phyloP scores from a whole-genome alignment of 73 alveolate genomes.

The Paramecium caudatum region DNA sequence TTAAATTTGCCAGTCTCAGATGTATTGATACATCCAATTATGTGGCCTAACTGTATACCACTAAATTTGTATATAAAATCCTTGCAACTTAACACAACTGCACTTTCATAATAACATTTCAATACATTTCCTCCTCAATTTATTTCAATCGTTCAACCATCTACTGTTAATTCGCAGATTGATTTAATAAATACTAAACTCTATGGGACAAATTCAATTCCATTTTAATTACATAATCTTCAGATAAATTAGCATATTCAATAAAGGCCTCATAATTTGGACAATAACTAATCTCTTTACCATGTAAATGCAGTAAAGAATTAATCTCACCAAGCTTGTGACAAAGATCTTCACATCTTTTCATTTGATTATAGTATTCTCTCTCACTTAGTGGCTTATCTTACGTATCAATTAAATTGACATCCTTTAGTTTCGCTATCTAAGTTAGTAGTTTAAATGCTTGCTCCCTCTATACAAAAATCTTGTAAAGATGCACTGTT shows the following conservation, averaged over 20 bases:
- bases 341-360: constrained; percentile 37
- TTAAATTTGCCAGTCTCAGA: constrained; percentile 86
- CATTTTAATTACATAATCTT: background rate
- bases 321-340: constrained; percentile 1
- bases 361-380: constrained; percentile 37
- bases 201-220: constrained; percentile 24
- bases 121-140: constrained; percentile 15
- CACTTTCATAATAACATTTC: background rate
- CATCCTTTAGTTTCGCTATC: background rate
- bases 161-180: background rate
- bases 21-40: constrained; percentile 91
- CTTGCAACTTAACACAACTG: background rate
- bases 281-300: background rate
- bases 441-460: constrained; percentile 5
- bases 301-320: background rate
- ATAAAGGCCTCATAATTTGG: constrained; percentile 60
- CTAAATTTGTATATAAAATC: background rate
- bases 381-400: too few species aligned
- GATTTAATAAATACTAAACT: background rate
- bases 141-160: background rate
- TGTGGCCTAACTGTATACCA: constrained; percentile 69
- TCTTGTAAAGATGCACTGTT: constrained; percentile 49
- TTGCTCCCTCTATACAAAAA: constrained; percentile 7
- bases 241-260: background rate
- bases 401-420: constrained; percentile 24